A percentile compares a stretch with the other conserved stretches of the same genome.
These are phyloP conservation scores for Fusarium nodosum DNA, from an alignment of 2,329 filamentous ascomycete genomes.

Conservation along the genomic window DNA sequence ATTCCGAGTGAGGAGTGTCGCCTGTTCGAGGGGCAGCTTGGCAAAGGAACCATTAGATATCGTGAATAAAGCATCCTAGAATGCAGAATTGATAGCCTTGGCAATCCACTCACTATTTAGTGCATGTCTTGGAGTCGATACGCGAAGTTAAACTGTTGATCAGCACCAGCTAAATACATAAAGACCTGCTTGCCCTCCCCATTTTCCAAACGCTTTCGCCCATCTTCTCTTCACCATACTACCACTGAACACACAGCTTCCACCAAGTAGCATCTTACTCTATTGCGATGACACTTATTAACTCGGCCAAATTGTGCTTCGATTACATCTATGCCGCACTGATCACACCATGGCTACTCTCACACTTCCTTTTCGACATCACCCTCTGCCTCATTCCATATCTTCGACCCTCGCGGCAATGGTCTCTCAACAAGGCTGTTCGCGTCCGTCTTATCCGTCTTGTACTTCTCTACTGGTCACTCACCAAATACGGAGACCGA, in stretches of 20 bases:
- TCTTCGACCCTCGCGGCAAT: slow-evolving; percentile 19
- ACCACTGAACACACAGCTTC: no score
- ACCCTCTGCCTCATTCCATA: slow-evolving; percentile 30
- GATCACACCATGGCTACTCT: slow-evolving; percentile 36
- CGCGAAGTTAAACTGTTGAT: neutral
- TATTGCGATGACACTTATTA: slow-evolving; percentile 2
- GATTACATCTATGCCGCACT: slow-evolving; percentile 14
- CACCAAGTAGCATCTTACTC: neutral
- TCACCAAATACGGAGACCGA: slow-evolving; percentile 28
- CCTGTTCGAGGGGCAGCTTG: neutral
- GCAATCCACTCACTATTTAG: neutral
- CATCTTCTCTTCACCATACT: neutral
- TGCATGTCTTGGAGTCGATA: no score
- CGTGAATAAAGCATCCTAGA: neutral
- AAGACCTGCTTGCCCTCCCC: neutral
- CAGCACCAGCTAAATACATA: neutral
- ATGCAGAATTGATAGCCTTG: neutral
- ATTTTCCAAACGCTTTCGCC: neutral
- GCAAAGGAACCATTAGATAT: neutral
- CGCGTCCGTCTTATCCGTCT: slow-evolving; percentile 40
- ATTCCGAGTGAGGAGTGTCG: neutral
- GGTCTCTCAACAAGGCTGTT: slow-evolving; percentile 35
- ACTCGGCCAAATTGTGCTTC: neutral
- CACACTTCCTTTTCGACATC: slow-evolving; percentile 31
- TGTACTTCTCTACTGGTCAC: slow-evolving; percentile 42